phyloP scores from a whole-genome alignment of 352 stramenopile species.

The Pythium folliculosum region DNA sequence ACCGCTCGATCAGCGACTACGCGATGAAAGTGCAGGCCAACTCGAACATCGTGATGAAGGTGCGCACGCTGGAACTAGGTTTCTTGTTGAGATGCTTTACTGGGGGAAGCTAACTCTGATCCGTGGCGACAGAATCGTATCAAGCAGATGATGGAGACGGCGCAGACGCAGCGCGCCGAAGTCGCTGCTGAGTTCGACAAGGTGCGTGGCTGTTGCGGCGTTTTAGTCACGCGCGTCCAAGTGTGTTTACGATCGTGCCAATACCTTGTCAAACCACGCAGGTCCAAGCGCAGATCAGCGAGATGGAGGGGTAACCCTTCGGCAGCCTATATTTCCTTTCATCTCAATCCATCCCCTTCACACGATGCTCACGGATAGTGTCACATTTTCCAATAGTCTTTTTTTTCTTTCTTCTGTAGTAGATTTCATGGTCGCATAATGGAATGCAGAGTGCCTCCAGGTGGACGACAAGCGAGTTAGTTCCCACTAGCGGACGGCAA shows the following conservation, averaged over 20 bases:
- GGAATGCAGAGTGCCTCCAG: neutral
- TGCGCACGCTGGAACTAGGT: conserved; percentile 14
- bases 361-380: neutral
- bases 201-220: conserved; percentile 12
- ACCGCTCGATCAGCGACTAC: conserved; percentile 68
- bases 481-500: no score
- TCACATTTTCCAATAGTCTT: conserved; percentile 1
- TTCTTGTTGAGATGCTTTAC: no score
- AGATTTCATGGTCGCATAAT: neutral
- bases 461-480: no score
- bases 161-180: conserved; percentile 52
- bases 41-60: conserved; percentile 85
- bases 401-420: neutral
- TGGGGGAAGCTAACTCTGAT: no score
- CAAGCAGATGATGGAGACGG: conserved; percentile 80
- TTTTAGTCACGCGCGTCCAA: neutral
- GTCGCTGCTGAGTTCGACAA: conserved; percentile 59
- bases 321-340: neutral
- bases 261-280: neutral
- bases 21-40: conserved; percentile 69
- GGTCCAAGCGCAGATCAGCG: conserved; percentile 35
- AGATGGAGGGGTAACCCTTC: conserved; percentile 22
- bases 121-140: conserved; percentile 84
- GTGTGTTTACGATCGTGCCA: neutral
- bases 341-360: neutral